A percentile compares a stretch with the other conserved stretches of the same genome.
Evolutionary conservation across 2,329 filamentous ascomycete species (phyloP).

Genomic region (Penicillium digitatum): DNA sequence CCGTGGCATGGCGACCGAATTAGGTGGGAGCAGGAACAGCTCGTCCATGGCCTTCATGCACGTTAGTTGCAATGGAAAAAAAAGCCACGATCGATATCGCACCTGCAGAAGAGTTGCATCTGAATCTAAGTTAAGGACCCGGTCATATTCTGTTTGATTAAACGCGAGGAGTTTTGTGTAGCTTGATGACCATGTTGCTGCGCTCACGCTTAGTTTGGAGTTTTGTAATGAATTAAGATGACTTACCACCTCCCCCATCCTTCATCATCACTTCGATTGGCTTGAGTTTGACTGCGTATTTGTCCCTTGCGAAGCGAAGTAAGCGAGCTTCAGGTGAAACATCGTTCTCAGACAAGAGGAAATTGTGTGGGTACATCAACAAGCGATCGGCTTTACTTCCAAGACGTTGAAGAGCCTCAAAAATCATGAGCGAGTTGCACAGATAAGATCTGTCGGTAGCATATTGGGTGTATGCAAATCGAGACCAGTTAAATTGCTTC

Average conservation of each 20-base stretch:
- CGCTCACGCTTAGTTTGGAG: too few species aligned
- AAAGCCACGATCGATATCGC: too few species aligned
- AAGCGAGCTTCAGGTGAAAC: conserved; percentile 29
- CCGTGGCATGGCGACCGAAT: conserved; percentile 60
- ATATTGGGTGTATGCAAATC: conserved; percentile 34
- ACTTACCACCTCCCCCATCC: conserved; percentile 1
- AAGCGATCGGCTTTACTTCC: conserved; percentile 30
- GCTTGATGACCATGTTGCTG: conserved; percentile 56
- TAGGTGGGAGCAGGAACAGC: conserved; percentile 59
- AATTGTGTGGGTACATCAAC: conserved; percentile 28
- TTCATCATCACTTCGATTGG: conserved; percentile 38
- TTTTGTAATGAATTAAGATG: background rate
- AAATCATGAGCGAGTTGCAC: conserved; percentile 36
- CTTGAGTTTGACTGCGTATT: conserved; percentile 47
- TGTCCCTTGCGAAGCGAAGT: conserved; percentile 44
- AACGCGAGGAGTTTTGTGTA: conserved; percentile 65
- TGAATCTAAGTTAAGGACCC: conserved; percentile 56
- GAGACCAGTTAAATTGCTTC: conserved; percentile 26
- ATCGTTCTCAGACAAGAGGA: background rate
- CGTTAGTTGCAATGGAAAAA: conserved; percentile 6
- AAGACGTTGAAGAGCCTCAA: conserved; percentile 28
- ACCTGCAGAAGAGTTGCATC: conserved; percentile 37
- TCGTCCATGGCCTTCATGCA: conserved; percentile 57
- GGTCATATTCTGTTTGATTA: conserved; percentile 58
- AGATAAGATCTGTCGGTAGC: conserved; percentile 31